Conservation (phyloP, 495 filamentous ascomycete species). For the Pyrenula aspistea region DNA sequence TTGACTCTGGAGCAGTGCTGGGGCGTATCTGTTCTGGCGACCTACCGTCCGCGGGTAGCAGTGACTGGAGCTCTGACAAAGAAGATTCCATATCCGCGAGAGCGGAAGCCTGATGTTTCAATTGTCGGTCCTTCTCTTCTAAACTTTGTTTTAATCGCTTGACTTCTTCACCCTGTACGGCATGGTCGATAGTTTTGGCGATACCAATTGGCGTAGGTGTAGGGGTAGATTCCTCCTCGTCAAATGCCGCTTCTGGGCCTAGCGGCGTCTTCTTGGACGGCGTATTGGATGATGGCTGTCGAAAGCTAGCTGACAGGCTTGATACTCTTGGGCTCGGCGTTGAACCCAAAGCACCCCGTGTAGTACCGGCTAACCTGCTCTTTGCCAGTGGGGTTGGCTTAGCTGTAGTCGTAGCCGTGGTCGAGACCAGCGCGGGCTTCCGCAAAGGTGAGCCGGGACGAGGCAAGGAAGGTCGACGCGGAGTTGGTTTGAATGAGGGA, state of each 20-base stretch:
- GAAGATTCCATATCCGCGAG: conserved; percentile 78
- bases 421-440: conserved; percentile 33
- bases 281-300: conserved; percentile 16
- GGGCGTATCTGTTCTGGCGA: background rate
- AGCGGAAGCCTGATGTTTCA: conserved; percentile 72
- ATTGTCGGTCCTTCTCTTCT: conserved; percentile 60
- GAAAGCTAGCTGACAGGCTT: conserved; percentile 46
- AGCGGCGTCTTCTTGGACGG: conserved; percentile 34
- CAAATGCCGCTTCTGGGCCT: conserved; percentile 26
- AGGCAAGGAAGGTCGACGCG: conserved; percentile 62
- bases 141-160: conserved; percentile 38
- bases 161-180: conserved; percentile 48
- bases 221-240: conserved; percentile 45
- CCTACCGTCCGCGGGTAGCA: conserved; percentile 27
- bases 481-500: conserved; percentile 54
- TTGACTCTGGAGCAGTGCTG: conserved; percentile 10
- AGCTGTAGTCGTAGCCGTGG: conserved; percentile 32
- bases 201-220: conserved; percentile 40
- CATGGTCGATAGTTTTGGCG: conserved; percentile 37
- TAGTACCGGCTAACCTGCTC: conserved; percentile 13
- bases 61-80: conserved; percentile 58
- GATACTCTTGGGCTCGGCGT: conserved; percentile 38
- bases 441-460: conserved; percentile 75
- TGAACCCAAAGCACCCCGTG: conserved; percentile 51
- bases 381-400: conserved; percentile 29